phyloP scores from a whole-genome alignment of 2,329 filamentous ascomycete species.

The Cercospora zeae-maydis region DNA sequence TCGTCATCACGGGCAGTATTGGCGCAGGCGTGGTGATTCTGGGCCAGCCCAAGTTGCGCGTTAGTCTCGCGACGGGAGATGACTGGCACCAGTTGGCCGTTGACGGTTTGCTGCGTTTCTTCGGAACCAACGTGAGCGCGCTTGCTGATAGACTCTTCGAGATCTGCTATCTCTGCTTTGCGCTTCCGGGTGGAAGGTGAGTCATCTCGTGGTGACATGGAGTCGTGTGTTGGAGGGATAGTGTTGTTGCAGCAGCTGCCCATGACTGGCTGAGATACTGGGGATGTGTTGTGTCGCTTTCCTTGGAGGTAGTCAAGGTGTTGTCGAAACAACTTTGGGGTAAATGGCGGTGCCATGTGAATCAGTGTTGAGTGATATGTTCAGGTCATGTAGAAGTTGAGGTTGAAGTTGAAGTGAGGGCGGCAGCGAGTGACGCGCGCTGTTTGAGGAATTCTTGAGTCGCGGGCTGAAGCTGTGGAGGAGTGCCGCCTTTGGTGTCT shows the following conservation, averaged over 20 bases:
- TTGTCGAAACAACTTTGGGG: background rate
- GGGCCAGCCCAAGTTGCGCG: background rate
- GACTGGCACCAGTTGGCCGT: conserved; percentile 14
- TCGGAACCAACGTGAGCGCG: background rate
- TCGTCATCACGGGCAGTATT: conserved; percentile 9
- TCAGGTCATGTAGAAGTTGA: background rate
- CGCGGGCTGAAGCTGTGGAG: background rate
- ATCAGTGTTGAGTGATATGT: background rate
- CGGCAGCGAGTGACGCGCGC: background rate
- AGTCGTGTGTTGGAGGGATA: background rate
- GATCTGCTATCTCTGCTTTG: conserved; percentile 5
- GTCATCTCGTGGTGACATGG: background rate
- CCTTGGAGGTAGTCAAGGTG: conserved; percentile 3
- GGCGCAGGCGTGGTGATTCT: background rate
- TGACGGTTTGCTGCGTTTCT: background rate
- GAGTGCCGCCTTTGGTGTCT: background rate
- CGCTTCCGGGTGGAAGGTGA: background rate
- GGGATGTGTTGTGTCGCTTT: background rate
- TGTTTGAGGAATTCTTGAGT: background rate
- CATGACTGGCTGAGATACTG: background rate
- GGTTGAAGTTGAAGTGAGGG: background rate
- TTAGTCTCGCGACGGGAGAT: conserved; percentile 12
- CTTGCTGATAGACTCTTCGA: conserved; percentile 6
- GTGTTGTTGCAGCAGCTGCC: background rate
- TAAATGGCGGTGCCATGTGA: background rate